Conservation (phyloP, 371 early-diverging fungal species). For the Dichotomocladium elegans region DNA sequence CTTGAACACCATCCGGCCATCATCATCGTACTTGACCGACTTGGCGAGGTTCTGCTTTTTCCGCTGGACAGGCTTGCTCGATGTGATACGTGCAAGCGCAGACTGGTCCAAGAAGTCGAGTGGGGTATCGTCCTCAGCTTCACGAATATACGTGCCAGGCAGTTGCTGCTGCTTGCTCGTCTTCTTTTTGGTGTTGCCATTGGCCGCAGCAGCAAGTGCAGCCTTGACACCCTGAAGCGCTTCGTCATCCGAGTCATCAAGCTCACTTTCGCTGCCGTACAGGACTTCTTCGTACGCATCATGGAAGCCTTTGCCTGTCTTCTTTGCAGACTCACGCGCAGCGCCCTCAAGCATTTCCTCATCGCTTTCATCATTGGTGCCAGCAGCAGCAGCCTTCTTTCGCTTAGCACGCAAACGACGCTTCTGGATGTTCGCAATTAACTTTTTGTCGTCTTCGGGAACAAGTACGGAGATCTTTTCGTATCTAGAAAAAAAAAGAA, state of each 20-base stretch:
- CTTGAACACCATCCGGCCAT: slow-evolving; percentile 80
- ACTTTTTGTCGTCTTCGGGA: slow-evolving; percentile 87
- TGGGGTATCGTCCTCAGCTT: slow-evolving; percentile 71
- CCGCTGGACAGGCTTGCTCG: slow-evolving; percentile 41
- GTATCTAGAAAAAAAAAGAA: slow-evolving; percentile 17
- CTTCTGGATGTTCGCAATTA: slow-evolving; percentile 90
- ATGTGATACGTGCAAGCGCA: slow-evolving; percentile 78
- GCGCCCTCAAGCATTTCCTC: slow-evolving; percentile 48
- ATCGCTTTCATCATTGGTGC: slow-evolving; percentile 37
- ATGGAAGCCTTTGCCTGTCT: slow-evolving; percentile 45
- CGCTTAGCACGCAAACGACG: slow-evolving; percentile 85
- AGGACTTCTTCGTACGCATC: slow-evolving; percentile 87
- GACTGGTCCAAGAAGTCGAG: slow-evolving; percentile 91
- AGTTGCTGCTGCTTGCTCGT: slow-evolving; percentile 17
- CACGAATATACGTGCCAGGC: slow-evolving; percentile 65
- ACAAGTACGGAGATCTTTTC: slow-evolving; percentile 75
- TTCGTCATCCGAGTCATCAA: slow-evolving; percentile 70
- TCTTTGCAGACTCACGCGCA: slow-evolving; percentile 37
- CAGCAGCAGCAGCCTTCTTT: slow-evolving; percentile 49
- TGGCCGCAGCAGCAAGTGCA: slow-evolving; percentile 15
- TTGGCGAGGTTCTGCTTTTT: slow-evolving; percentile 45
- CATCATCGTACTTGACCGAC: slow-evolving; percentile 48
- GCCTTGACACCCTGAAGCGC: slow-evolving; percentile 26
- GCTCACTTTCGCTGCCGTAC: slow-evolving; percentile 89
- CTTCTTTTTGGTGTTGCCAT: slow-evolving; percentile 44